Percentiles rank a stretch among this genome's conserved stretches.
phyloP scores from a whole-genome alignment of 179 eudicot genomes.

The Silene vulgaris region DNA sequence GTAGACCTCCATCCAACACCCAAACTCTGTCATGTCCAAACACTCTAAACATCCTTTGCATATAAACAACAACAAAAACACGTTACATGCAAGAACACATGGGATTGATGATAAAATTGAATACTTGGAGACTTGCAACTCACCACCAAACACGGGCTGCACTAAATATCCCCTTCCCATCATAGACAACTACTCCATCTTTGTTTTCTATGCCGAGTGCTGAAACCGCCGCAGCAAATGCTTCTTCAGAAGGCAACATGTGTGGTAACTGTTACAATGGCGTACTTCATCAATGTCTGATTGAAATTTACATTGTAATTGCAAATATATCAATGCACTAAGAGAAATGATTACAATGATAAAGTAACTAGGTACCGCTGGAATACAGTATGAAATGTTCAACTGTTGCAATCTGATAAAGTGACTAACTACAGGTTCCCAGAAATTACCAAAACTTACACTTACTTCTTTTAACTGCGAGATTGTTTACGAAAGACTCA shows the following conservation, averaged over 20 bases:
- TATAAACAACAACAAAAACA: constrained; percentile 19
- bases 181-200: constrained; percentile 83
- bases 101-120: constrained; percentile 10
- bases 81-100: constrained; percentile 14
- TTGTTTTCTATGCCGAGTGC: constrained; percentile 91
- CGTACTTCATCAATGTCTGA: constrained; percentile 11
- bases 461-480: too few species aligned
- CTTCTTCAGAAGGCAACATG: constrained; percentile 96
- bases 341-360: neutral
- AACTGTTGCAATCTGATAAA: neutral
- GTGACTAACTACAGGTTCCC: neutral
- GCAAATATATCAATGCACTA: neutral
- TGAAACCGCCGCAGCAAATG: constrained; percentile 94
- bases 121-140: constrained; percentile 3
- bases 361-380: neutral
- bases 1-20: constrained; percentile 98
- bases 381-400: neutral
- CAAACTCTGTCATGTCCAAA: constrained; percentile 94
- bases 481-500: too few species aligned
- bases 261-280: constrained; percentile 73
- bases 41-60: constrained; percentile 89
- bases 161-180: constrained; percentile 93
- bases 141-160: constrained; percentile 99
- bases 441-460: neutral
- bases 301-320: neutral